Evolutionary conservation across 169 alveolate species (phyloP), one percentile per base, ranked within the genome.

Genomic region (Toxoplasma gondii): DNA sequence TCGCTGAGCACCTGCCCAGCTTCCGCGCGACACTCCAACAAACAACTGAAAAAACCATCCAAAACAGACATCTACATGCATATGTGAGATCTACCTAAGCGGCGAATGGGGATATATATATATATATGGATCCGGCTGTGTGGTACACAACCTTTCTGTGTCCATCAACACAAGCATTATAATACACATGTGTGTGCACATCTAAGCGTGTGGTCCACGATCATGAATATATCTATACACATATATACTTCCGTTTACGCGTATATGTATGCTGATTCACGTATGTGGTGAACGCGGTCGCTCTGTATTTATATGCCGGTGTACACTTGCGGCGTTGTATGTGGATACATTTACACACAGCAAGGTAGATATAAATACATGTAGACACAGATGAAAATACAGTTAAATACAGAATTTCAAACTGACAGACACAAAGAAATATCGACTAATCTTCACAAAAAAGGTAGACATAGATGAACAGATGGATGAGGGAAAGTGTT

Each of bases 1-100:
- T 88, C 93, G 53, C 93, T 88, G 43, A 88, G 84, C 45, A 88
- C 64, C 29, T 88, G 69, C 49, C 81, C 74, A n/a, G 81, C 19
- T n/a, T 54, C 86, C 1, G 90, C 54, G 0, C 24, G 69, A 58
- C 49, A 49, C 54, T 44, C 82, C 54, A 78, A 27, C 34, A 91
- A 70, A 27, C 83, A 74, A 43, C 88, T 91, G 88, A 17, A 41
- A 53, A 69, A 70, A 2, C 2, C 44, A 44, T 1, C 41, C 1
- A 44, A 86, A 12, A 41, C 67, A 39, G 91, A 39, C 53, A 31
- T 64, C 67, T 36, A 0, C 88, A n/a, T 36, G 54, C 88, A 84
- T 44, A 24, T 45, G 10, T 38, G 7, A n/a, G 41, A 31, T 39
- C 67, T 82, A 12, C 16, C 41, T 82, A 24, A 5, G 74, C 54